Percentiles rank a stretch among this genome's conserved stretches.
Evolutionary conservation across 371 early-diverging fungal species (phyloP).

Genomic region (Zychaea mexicana): DNA sequence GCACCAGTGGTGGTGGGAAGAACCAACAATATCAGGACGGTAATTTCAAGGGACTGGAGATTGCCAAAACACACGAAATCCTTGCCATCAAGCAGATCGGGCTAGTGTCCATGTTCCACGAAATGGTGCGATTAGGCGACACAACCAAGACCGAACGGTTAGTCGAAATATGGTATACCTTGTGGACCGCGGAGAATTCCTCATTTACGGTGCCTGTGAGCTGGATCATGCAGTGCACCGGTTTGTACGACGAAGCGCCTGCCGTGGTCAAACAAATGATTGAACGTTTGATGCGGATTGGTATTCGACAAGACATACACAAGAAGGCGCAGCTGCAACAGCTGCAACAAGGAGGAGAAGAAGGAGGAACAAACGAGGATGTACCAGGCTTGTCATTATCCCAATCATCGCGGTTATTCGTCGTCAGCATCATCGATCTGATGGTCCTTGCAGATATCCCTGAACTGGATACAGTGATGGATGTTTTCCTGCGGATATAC

Average conservation of each 20-base stretch:
- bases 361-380: not conserved
- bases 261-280: conserved; percentile 40
- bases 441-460: conserved; percentile 37
- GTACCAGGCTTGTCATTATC: not conserved
- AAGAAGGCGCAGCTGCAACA: not conserved
- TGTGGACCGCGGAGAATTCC: conserved; percentile 22
- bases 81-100: conserved; percentile 30
- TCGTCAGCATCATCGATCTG: conserved; percentile 32
- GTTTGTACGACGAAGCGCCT: conserved; percentile 45
- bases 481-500: conserved; percentile 20
- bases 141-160: conserved; percentile 21
- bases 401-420: conserved; percentile 9
- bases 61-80: conserved; percentile 27
- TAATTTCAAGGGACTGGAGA: conserved; percentile 15
- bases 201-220: conserved; percentile 30
- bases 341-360: not conserved
- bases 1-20: not conserved
- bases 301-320: conserved; percentile 10
- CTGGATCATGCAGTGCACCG: conserved; percentile 38
- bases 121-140: conserved; percentile 32
- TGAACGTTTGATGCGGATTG: conserved; percentile 20
- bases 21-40: not conserved
- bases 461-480: conserved; percentile 35
- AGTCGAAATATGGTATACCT: conserved; percentile 26
- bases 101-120: conserved; percentile 30